Evolutionary conservation across 305 asterid species (phyloP).

Genomic region (Fraxinus platypoda): DNA sequence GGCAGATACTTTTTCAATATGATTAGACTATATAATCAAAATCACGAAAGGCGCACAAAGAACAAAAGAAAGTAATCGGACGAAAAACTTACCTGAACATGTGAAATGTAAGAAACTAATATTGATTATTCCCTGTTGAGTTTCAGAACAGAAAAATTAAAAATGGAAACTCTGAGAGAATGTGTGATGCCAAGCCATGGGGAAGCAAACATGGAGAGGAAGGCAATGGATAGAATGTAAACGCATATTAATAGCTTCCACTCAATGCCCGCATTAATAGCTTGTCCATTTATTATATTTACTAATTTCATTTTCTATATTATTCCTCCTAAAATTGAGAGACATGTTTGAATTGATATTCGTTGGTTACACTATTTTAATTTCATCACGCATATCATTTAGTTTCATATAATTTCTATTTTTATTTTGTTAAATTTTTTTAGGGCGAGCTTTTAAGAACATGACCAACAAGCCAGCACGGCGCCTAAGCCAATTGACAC

Average conservation of each 20-base stretch:
- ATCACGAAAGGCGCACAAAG: not conserved
- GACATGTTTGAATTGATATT: not conserved
- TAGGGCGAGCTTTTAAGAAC: not conserved
- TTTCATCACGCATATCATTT: not conserved
- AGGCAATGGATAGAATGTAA: slow-evolving; percentile 12
- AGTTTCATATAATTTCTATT: not conserved
- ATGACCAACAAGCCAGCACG: not conserved
- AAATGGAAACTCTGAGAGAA: slow-evolving; percentile 21
- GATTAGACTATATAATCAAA: not conserved
- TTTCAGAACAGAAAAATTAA: slow-evolving; percentile 11
- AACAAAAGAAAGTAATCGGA: not conserved
- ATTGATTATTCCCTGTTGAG: slow-evolving; percentile 30
- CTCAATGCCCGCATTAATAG: slow-evolving; percentile 36
- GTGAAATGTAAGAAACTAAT: slow-evolving; percentile 29
- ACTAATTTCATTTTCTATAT: not conserved
- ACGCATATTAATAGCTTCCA: slow-evolving; percentile 33
- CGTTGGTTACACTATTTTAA: too few relatives aligned
- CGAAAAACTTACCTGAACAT: slow-evolving; percentile 30
- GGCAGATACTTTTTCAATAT: not conserved
- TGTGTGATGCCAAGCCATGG: slow-evolving; percentile 18
- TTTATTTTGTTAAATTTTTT: not conserved
- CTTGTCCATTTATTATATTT: slow-evolving; percentile 28
- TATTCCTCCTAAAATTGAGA: not conserved
- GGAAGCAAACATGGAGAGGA: slow-evolving; percentile 12
- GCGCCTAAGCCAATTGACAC: not conserved